Base-by-base conservation (phyloP, 2,329 filamentous ascomycete species). In the Exophiala oligosperma region DNA sequence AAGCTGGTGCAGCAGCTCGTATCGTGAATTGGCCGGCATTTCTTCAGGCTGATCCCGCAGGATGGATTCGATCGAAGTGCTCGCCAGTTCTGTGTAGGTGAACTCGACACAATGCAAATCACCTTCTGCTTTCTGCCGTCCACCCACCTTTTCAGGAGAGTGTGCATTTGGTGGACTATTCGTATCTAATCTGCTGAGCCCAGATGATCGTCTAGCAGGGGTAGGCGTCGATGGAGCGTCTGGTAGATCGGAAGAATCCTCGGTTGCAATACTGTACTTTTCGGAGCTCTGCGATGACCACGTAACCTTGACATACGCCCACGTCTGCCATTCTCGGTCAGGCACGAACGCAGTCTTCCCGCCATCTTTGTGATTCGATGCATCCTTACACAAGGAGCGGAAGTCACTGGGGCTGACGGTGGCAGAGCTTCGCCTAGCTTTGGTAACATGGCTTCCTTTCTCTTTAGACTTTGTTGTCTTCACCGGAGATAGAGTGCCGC, bases 321-420 rank as follows among this genome's bases (percentile, higher is more conserved):
- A 96, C 56, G 89, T 86, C 60, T 86, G 83, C 87, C 90, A 95
- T 23, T 66, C 74, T 53, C 64, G 74, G 44, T 70, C 72, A 62
- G 70, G 69, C 41, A 67, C 64, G 57, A 62, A 53, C 28, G 63
- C 64, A 24, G 68, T 67, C 21, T 72, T 67, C 26, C 69, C 70
- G 14, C 64, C 63, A 43, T 66, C 67, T 50, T 69, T 67, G 21
- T 72, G 67, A 3, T 69, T 68, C 47, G 66, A 68, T n/a, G 70
- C 81, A 24, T 83, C 80, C 56, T 87, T 87, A 52, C 88, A 86
- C 56, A 97, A 79, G 11, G 88, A 84, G 35, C 89, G 85, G 54
- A 99, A 77, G 72, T 99, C 91, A 64, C 92, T 92, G n/a, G 90
- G 89, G 72, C 90, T 87, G 73, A 89, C 83, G 32, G 82, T 78